These are phyloP conservation scores for Heliocybe sulcata DNA, from an alignment of 1,284 basidiomycete genomes.

Conservation along the genomic window DNA sequence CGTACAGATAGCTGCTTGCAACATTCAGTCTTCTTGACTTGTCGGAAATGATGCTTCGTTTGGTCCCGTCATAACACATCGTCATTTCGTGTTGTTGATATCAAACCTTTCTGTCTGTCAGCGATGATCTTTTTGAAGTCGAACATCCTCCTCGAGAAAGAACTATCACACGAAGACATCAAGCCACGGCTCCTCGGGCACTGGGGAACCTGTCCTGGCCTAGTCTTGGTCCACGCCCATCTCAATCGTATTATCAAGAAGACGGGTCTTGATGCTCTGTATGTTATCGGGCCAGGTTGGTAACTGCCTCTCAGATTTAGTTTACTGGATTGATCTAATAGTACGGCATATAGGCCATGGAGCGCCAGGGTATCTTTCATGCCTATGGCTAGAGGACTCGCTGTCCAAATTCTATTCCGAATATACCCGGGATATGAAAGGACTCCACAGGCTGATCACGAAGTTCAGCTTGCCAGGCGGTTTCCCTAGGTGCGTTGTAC, in stretches of 20 bases:
- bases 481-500: constrained; percentile 44
- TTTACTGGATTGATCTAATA: constrained; percentile 3
- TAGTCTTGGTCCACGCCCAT: constrained; percentile 76
- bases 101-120: too few species aligned
- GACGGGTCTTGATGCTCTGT: constrained; percentile 51
- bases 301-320: constrained; percentile 14
- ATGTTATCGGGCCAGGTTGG: constrained; percentile 61
- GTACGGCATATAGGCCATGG: constrained; percentile 50
- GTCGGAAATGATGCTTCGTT: too few species aligned
- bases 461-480: constrained; percentile 61
- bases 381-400: constrained; percentile 79
- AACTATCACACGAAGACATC: constrained; percentile 59
- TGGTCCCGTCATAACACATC: too few species aligned
- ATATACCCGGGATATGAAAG: constrained; percentile 57
- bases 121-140: constrained; percentile 78
- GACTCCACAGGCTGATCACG: constrained; percentile 61
- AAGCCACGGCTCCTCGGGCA: constrained; percentile 76
- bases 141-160: constrained; percentile 62
- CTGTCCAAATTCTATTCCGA: constrained; percentile 67
- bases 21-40: too few species aligned
- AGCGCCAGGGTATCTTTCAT: constrained; percentile 75
- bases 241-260: constrained; percentile 69
- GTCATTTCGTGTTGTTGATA: too few species aligned
- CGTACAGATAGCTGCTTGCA: constrained; percentile 3
- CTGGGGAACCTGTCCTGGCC: constrained; percentile 75